Evolutionary conservation across 1,284 basidiomycete genomes (phyloP).

Genomic region (Vanrija pseudolonga): DNA sequence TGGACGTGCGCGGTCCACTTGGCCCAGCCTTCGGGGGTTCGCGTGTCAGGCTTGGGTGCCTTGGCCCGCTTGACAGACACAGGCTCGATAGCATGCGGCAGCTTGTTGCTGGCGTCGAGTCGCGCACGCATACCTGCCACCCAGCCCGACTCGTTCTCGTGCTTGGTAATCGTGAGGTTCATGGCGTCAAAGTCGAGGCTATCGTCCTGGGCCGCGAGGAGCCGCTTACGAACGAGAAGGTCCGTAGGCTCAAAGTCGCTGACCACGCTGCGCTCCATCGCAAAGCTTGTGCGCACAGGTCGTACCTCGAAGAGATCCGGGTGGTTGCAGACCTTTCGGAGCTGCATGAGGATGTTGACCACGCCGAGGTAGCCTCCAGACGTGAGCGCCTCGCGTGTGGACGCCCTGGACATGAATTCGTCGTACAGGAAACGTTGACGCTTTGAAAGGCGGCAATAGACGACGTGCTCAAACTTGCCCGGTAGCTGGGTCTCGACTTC

Average conservation of each 20-base stretch:
- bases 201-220: constrained; percentile 55
- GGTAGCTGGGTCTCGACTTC: constrained; percentile 97
- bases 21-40: constrained; percentile 70
- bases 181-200: constrained; percentile 62
- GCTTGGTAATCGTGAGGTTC: constrained; percentile 62
- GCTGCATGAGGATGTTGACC: constrained; percentile 95
- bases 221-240: constrained; percentile 68
- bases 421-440: constrained; percentile 95
- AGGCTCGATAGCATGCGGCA: constrained; percentile 60
- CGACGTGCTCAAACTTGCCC: constrained; percentile 89
- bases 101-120: constrained; percentile 67
- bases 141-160: constrained; percentile 51
- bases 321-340: constrained; percentile 92
- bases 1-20: constrained; percentile 59
- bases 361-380: constrained; percentile 78
- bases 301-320: constrained; percentile 94
- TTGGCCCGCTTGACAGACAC: constrained; percentile 43
- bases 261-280: constrained; percentile 73
- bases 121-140: constrained; percentile 57
- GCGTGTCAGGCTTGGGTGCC: constrained; percentile 62
- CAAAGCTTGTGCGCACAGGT: constrained; percentile 88
- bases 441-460: constrained; percentile 87
- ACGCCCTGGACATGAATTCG: constrained; percentile 92
- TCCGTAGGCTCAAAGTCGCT: constrained; percentile 87
- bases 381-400: constrained; percentile 78